Conservation (phyloP, 2,329 filamentous ascomycete species). For the Keithomyces neogunnii region DNA sequence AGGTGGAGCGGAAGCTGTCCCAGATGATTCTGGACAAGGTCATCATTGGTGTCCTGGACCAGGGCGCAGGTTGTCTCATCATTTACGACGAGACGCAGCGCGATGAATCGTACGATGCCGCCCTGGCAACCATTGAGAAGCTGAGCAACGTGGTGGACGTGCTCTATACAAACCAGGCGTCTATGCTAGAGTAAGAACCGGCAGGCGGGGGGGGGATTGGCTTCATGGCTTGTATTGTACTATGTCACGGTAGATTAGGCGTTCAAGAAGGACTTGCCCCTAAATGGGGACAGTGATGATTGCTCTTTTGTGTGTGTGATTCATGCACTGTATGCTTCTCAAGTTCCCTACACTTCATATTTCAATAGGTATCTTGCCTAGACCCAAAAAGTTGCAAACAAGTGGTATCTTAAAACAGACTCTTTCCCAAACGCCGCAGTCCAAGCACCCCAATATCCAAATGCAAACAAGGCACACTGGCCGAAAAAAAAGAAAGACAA, state of each 20-base stretch:
- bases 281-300: not conserved
- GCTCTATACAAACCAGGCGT: constrained; percentile 95
- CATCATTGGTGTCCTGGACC: constrained; percentile 93
- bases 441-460: not conserved
- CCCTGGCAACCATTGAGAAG: constrained; percentile 92
- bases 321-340: too few relatives aligned
- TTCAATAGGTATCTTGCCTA: not conserved
- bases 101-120: constrained; percentile 90
- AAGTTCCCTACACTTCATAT: not conserved
- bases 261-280: constrained; percentile 18
- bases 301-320: too few relatives aligned
- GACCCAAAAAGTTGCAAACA: not conserved
- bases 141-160: constrained; percentile 95
- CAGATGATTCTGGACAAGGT: constrained; percentile 99
- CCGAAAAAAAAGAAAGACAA: constrained; percentile 6
- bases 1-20: constrained; percentile 95
- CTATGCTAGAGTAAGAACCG: constrained; percentile 67
- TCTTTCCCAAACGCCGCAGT: not conserved
- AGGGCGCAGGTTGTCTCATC: constrained; percentile 94
- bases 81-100: constrained; percentile 93
- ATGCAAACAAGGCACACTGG: not conserved
- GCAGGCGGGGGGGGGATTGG: not conserved
- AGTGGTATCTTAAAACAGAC: constrained; percentile 9
- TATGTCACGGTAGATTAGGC: constrained; percentile 23
- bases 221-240: constrained; percentile 15